These are phyloP conservation scores for Phialophora tarda DNA, from an alignment of 2,329 filamentous ascomycete genomes.

Conservation along the genomic window DNA sequence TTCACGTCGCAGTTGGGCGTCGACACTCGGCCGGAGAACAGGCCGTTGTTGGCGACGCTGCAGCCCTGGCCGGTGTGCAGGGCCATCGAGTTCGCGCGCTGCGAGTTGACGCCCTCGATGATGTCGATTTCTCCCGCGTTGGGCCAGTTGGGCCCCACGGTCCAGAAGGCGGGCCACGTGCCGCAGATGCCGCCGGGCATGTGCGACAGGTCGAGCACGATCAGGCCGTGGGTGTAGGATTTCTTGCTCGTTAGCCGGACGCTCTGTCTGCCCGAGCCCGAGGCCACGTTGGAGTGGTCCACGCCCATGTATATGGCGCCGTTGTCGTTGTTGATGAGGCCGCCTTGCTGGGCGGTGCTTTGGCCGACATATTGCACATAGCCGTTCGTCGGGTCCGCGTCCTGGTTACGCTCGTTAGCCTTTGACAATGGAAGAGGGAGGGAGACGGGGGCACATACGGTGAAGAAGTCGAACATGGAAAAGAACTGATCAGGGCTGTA, in stretches of 20 bases:
- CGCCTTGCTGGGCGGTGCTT: slow-evolving; percentile 61
- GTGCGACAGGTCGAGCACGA: slow-evolving; percentile 73
- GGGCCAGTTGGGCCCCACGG: slow-evolving; percentile 72
- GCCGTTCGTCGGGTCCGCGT: slow-evolving; percentile 72
- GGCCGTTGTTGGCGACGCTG: slow-evolving; percentile 57
- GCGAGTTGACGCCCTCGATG: slow-evolving; percentile 75
- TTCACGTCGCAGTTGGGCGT: slow-evolving; percentile 64
- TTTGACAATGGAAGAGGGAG: background rate
- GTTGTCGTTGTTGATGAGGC: slow-evolving; percentile 63
- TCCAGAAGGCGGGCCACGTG: slow-evolving; percentile 72
- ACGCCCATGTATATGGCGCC: slow-evolving; percentile 71
- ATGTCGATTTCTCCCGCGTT: slow-evolving; percentile 76
- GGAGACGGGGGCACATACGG: slow-evolving; percentile 43
- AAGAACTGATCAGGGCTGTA: slow-evolving; percentile 57
- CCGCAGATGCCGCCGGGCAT: slow-evolving; percentile 75
- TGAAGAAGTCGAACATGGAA: slow-evolving; percentile 59
- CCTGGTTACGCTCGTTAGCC: slow-evolving; percentile 40
- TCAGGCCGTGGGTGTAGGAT: slow-evolving; percentile 68
- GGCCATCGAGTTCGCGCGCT: slow-evolving; percentile 65
- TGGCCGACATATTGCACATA: slow-evolving; percentile 72
- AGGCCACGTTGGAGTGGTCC: slow-evolving; percentile 64
- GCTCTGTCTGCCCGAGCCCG: slow-evolving; percentile 67
- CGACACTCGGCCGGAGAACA: slow-evolving; percentile 53
- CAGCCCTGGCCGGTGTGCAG: slow-evolving; percentile 71
- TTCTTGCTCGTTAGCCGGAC: slow-evolving; percentile 72